A percentile compares a stretch with the other conserved stretches of the same genome.
Evolutionary conservation across 164 flowering plant genomes (phyloP).

Genomic region (Akebia trifoliata): DNA sequence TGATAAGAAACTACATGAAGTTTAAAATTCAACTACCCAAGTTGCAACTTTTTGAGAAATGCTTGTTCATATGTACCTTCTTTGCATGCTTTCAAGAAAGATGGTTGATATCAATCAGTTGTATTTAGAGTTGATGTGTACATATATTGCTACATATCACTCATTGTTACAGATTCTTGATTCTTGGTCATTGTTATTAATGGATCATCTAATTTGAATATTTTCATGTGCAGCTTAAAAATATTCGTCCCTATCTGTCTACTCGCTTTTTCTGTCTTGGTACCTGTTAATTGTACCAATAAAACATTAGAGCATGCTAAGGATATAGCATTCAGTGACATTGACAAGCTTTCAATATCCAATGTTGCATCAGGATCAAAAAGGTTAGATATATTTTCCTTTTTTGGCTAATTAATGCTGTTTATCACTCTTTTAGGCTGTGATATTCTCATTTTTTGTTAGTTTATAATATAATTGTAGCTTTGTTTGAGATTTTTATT

Average conservation of each 20-base stretch:
- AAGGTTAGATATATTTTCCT: slow-evolving; percentile 35
- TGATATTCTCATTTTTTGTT: background rate
- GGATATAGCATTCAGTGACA: slow-evolving; percentile 51
- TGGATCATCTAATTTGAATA: slow-evolving; percentile 7
- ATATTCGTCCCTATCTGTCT: slow-evolving; percentile 59
- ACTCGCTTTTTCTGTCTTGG: slow-evolving; percentile 63
- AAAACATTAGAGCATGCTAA: slow-evolving; percentile 28
- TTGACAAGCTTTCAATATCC: slow-evolving; percentile 90
- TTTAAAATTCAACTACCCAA: no score
- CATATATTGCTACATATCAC: background rate
- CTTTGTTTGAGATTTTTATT: no score
- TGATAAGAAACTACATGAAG: no score
- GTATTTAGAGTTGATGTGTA: background rate
- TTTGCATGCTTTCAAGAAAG: background rate
- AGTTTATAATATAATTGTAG: background rate
- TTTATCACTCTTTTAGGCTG: background rate
- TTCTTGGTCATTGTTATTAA: background rate
- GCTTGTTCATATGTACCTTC: background rate
- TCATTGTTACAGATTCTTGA: background rate
- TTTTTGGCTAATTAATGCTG: background rate
- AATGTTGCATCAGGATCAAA: slow-evolving; percentile 63
- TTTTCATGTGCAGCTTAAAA: slow-evolving; percentile 50
- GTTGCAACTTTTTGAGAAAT: no score
- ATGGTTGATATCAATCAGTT: background rate
- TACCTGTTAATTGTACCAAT: slow-evolving; percentile 80